Base-by-base conservation (phyloP, 2,329 filamentous ascomycete species). In the Hymenoscyphus repandus region DNA sequence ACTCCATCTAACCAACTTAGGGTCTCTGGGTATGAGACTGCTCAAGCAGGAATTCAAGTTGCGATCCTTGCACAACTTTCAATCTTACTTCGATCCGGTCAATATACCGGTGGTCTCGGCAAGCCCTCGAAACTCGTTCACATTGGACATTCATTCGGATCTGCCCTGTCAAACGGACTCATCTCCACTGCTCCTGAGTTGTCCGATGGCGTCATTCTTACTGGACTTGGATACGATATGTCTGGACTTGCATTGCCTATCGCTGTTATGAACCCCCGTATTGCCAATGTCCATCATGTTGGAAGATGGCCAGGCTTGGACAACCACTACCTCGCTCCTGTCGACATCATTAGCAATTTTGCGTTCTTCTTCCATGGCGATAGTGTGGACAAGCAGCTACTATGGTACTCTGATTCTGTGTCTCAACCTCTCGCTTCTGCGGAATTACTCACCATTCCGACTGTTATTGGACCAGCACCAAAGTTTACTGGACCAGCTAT, bases 141-240 rank as follows among this genome's bases (percentile, higher is more conserved):
- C 62, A 70, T 83, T 13, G 83, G 82, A 10, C 82, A 86, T 68
- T 82, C 78, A 0, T 85, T 82, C 57, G 82, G 83, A 32, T 80
- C 79, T 0, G 66, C 74, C 13, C 75, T 80, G 56, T 76, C 74
- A 3, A 82, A 79, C 65, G 73, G 68, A 41, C 69, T 85, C 18
- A 73, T 77, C 6, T 70, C 71, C 36, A 61, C 69, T 49, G 68
- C 78, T 56, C 79, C 80, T 1, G 60, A 71, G 49, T 69, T 78
- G 50, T 79, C 75, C 34, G 75, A 85, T 55, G 79, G 74, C 33
- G 70, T 84, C 34, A 66, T 82, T 44, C 70, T 85, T 3, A 84
- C 80, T 1, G 82, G 82, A 1, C 84, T 78, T 64, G 73, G 73
- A 34, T 58, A 58, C 40, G 51, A 49, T 15, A 6, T 6, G 3